Evolutionary conservation across 495 filamentous ascomycete species (phyloP), one percentile per base, ranked within the genome.

Genomic region (Penicillium canescens): DNA sequence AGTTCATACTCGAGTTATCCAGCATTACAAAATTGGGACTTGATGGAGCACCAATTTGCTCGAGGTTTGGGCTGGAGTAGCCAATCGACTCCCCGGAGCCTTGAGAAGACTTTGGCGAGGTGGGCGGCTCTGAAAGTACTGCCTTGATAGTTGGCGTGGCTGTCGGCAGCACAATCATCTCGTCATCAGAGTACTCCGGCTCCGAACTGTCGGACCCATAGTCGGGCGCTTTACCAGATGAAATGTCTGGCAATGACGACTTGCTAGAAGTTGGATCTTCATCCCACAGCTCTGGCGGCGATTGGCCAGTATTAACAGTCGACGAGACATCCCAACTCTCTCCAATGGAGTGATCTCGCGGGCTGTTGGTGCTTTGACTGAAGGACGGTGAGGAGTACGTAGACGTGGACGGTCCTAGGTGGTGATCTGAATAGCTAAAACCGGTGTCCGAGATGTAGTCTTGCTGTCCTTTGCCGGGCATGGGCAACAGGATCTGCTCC

Each of bases 401-500:
- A 34, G 59, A 67, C 21, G 59, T 59, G 46, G 56, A 63, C 8
- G 49, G 46, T 4, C 54, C 58, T 4, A 57, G 39, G 43, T 48
- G 16, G 31, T 42, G 39, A 37, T 55, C 56, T 16, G 63, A 46
- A 42, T 67, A 67, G 42, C 50, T 61, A 43, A 71, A 69, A 10
- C 66, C 66, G 8, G 64, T 70, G 41, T 73, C 67, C 42, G 70
- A 61, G 45, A 75, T 61, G 37, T 69, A 72, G 18, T 68, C 54
- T 34, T 70, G 64, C 28, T 67, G 73, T 2, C 74, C 75, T 67
- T 75, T 76, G 10, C 72, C 74, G 14, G 72, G 73, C 40, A 68
- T 70, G 13, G 79, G 79, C 42, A 76, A 55, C 38, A 82, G 63
- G 11, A 81, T 69, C 46, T 81, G 79, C 50, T 75, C 78, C 28